Percentiles rank a stretch among this genome's conserved stretches.
Conservation (phyloP, 148 eudicot species). For the Mesembryanthemum crystallinum region DNA sequence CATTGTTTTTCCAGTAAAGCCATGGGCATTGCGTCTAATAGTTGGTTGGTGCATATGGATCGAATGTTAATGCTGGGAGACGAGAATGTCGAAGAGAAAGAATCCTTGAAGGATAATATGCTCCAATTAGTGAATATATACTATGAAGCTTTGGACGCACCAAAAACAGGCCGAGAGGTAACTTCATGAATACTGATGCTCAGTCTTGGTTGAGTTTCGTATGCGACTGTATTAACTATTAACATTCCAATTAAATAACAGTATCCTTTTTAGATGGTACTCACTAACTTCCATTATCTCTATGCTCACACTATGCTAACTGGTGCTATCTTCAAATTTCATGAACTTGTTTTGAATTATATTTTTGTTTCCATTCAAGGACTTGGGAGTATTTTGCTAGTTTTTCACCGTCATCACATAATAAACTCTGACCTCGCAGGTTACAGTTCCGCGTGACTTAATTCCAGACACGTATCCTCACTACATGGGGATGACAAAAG, state of each 20-base stretch:
- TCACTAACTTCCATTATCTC: neutral
- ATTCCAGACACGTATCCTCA: conserved; percentile 48
- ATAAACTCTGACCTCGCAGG: conserved; percentile 29
- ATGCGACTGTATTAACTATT: no score
- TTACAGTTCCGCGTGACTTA: conserved; percentile 38
- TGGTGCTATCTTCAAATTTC: no score
- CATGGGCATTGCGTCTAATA: conserved; percentile 49
- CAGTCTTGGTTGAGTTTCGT: no score
- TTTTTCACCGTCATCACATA: no score
- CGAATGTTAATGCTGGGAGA: conserved; percentile 43
- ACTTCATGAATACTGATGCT: conserved; percentile 3
- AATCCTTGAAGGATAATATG: conserved; percentile 30
- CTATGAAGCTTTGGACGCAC: conserved; percentile 78
- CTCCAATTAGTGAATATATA: conserved; percentile 47
- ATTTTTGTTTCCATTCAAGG: no score
- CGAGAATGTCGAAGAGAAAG: conserved; percentile 26
- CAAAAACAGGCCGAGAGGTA: conserved; percentile 67
- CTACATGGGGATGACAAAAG: conserved; percentile 37
- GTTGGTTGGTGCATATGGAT: conserved; percentile 61
- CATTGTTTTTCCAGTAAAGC: conserved; percentile 33
- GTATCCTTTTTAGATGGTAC: conserved; percentile 6
- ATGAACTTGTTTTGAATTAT: no score
- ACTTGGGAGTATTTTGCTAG: no score
- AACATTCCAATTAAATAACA: neutral
- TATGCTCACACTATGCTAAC: no score